Conservation (phyloP, 257 asterid genomes). For the Osmanthus fragrans region DNA sequence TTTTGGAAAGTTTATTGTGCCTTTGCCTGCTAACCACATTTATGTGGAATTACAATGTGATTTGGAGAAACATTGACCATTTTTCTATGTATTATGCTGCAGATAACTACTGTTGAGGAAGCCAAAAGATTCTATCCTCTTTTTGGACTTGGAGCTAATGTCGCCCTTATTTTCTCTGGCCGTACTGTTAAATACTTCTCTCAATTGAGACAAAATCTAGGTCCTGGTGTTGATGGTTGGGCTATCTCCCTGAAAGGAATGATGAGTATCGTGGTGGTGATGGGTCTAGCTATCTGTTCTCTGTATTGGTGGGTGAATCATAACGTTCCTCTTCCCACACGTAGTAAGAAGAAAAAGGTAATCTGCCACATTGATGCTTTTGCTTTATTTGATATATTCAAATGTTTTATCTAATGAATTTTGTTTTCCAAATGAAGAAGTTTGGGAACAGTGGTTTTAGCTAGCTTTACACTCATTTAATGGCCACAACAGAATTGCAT, state of each 20-base stretch:
- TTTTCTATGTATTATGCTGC: constrained; percentile 22
- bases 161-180: constrained; percentile 93
- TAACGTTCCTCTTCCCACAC: constrained; percentile 71
- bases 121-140: constrained; percentile 95
- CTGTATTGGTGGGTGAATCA: constrained; percentile 95
- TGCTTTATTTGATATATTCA: background rate
- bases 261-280: constrained; percentile 88
- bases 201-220: constrained; percentile 65
- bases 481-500: too few species aligned
- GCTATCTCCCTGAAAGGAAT: constrained; percentile 87
- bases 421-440: background rate
- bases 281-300: constrained; percentile 77
- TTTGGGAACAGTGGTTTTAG: too few species aligned
- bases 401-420: background rate
- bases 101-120: constrained; percentile 90
- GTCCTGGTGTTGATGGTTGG: constrained; percentile 99
- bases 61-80: background rate
- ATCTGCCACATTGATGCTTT: background rate
- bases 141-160: constrained; percentile 94
- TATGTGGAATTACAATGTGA: background rate
- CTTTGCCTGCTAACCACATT: background rate
- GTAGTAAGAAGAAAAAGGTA: constrained; percentile 94
- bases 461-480: too few species aligned
- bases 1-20: background rate
- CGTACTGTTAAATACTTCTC: constrained; percentile 97